A percentile compares a stretch with the other conserved stretches of the same genome.
phyloP scores from a whole-genome alignment of 495 filamentous ascomycete genomes.

The Daldinia grandis region DNA sequence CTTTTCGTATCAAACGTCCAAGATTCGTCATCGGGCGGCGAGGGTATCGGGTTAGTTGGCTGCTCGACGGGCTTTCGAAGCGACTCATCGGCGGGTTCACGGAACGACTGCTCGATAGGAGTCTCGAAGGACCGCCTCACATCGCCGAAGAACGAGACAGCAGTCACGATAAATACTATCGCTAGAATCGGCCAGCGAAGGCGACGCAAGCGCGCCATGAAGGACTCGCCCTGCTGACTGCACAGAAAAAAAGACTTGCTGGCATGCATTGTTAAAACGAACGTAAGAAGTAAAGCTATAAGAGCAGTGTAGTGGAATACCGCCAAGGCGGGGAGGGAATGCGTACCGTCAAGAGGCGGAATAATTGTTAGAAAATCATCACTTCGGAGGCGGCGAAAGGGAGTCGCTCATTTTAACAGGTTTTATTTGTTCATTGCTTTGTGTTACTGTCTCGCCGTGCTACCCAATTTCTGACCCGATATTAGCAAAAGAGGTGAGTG shows the following conservation, averaged over 20 bases:
- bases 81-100: neutral
- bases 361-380: slow-evolving; percentile 15
- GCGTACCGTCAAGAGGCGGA: slow-evolving; percentile 15
- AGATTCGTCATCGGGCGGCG: neutral
- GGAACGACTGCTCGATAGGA: neutral
- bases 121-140: slow-evolving; percentile 16
- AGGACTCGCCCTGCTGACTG: slow-evolving; percentile 26
- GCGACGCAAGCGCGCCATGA: slow-evolving; percentile 33
- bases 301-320: neutral
- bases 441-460: neutral
- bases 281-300: neutral
- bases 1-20: slow-evolving; percentile 29
- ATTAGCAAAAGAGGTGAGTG: neutral
- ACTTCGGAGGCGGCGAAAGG: slow-evolving; percentile 4
- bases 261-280: slow-evolving; percentile 24
- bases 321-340: slow-evolving; percentile 12
- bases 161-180: slow-evolving; percentile 17
- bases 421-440: neutral
- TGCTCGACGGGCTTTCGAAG: slow-evolving; percentile 3
- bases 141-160: slow-evolving; percentile 18
- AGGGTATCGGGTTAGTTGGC: neutral
- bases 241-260: slow-evolving; percentile 25
- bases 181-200: slow-evolving; percentile 33
- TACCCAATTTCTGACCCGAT: neutral
- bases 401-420: slow-evolving; percentile 19